Evolutionary conservation across 1,284 basidiomycete species (phyloP).

Genomic region (Moesziomyces sp.): DNA sequence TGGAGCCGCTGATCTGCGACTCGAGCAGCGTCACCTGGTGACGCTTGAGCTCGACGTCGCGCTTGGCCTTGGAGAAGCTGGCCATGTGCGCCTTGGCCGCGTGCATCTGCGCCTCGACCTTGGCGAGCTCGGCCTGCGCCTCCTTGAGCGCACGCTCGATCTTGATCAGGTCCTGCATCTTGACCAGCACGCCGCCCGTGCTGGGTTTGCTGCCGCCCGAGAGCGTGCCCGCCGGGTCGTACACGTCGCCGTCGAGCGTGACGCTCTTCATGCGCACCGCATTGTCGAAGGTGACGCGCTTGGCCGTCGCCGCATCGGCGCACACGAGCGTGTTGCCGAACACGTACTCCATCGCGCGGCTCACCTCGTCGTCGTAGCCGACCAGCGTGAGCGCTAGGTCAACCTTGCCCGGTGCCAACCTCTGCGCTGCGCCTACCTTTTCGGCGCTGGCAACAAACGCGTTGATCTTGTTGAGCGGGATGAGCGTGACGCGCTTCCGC

Average conservation of each 20-base stretch:
- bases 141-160: slow-evolving; percentile 75
- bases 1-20: slow-evolving; percentile 87
- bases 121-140: slow-evolving; percentile 71
- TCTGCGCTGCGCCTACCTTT: slow-evolving; percentile 81
- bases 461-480: slow-evolving; percentile 92
- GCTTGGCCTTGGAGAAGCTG: slow-evolving; percentile 76
- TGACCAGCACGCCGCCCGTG: slow-evolving; percentile 78
- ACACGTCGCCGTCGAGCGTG: slow-evolving; percentile 93
- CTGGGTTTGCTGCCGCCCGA: slow-evolving; percentile 89
- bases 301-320: slow-evolving; percentile 87
- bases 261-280: slow-evolving; percentile 83
- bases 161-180: slow-evolving; percentile 82
- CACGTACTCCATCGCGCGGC: slow-evolving; percentile 90
- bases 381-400: slow-evolving; percentile 87
- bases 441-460: slow-evolving; percentile 76
- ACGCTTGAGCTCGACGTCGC: slow-evolving; percentile 86
- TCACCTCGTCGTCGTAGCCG: slow-evolving; percentile 84
- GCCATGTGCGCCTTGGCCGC: slow-evolving; percentile 72
- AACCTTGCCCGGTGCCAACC: slow-evolving; percentile 81
- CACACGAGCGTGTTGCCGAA: slow-evolving; percentile 95
- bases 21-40: slow-evolving; percentile 86
- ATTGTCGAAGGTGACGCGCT: slow-evolving; percentile 85
- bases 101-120: slow-evolving; percentile 75
- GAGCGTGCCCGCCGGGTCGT: slow-evolving; percentile 93
- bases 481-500: slow-evolving; percentile 89